Evolutionary conservation across 176 grass and related monocot species (phyloP), one percentile per base, ranked within the genome.

Genomic region (Eleusine indica): DNA sequence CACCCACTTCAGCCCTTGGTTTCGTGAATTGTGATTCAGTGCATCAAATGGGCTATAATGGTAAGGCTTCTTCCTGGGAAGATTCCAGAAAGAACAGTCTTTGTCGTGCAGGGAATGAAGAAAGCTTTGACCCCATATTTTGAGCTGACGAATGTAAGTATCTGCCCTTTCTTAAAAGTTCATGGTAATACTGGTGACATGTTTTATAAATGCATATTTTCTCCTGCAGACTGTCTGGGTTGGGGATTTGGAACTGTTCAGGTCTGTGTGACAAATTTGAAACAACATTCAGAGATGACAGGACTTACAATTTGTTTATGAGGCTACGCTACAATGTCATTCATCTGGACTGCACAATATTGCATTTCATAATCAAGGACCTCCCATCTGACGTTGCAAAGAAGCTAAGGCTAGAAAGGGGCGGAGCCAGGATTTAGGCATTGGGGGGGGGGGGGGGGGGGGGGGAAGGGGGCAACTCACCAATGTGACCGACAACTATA

Each of bases 71-170:
- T 97, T n/a, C 83, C 94, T 0, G 94, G 94, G 16, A 91, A 97
- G 81, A 97, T 97, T 67, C 94, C 94, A 21, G 94, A 97, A 72
- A 91, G 91, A 80, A 97, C 94, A 19, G 67, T 94, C 70, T 97
- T 97, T 79, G 94, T 97, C 89, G 91, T 94, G 67, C 91, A 94
- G 71, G 94, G 94, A 56, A 97, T 94, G 94, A 94, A 97, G 76
- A 88, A 89, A 43, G 94, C 94, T n/a, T 82, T 97, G 74, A 81
- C 79, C 47, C 94, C 94, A 7, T 97, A 97, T 76, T 97, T 97
- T 75, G 91, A 94, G 82, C 94, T 97, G 56, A 97, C 94, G 56
- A 94, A 94, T 84, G 94, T 94, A 81, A 89, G 87, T 74, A 54
- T 11, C 37, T 18, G 18, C 39, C 42, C 57, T 41, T 60, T 73